Percentiles rank a stretch among this genome's conserved stretches.
These are phyloP conservation scores for Pseudopyrenochaeta lycopersici DNA, from an alignment of 2,329 filamentous ascomycete species.

Conservation along the genomic window DNA sequence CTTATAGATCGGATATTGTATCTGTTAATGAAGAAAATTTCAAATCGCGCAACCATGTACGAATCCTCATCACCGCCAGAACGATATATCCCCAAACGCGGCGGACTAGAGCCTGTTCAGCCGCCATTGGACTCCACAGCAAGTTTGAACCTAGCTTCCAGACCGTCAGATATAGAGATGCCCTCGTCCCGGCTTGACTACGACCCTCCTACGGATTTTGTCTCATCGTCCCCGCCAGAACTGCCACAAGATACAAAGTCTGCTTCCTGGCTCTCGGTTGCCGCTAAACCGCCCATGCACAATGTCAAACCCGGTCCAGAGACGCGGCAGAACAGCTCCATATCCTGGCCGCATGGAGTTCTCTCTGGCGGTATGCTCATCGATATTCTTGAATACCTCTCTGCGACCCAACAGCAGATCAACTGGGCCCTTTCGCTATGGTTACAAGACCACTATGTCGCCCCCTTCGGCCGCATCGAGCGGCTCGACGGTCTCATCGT, in stretches of 20 bases:
- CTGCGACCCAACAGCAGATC: neutral
- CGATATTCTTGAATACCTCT: constrained; percentile 15
- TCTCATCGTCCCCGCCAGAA: neutral
- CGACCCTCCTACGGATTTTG: neutral
- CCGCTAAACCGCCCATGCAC: neutral
- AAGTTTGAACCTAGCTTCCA: neutral
- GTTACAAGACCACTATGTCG: constrained; percentile 14
- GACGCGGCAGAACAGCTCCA: neutral
- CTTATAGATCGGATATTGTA: too few relatives aligned
- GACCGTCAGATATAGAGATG: neutral
- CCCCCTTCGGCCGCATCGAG: constrained; percentile 13
- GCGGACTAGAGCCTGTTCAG: too few relatives aligned
- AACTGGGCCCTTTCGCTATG: constrained; percentile 11
- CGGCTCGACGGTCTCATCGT: constrained; percentile 20
- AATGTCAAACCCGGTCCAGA: neutral
- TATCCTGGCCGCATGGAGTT: constrained; percentile 8
- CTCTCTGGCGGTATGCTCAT: constrained; percentile 7
- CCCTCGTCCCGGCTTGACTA: neutral
- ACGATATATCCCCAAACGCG: neutral
- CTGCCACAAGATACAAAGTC: neutral
- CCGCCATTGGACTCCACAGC: too few relatives aligned
- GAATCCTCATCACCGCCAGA: neutral
- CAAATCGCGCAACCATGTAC: neutral
- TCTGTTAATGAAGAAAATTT: too few relatives aligned
- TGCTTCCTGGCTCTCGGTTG: neutral